Conservation (phyloP, 2,329 filamentous ascomycete species). For the Trichoderma semiorbis region DNA sequence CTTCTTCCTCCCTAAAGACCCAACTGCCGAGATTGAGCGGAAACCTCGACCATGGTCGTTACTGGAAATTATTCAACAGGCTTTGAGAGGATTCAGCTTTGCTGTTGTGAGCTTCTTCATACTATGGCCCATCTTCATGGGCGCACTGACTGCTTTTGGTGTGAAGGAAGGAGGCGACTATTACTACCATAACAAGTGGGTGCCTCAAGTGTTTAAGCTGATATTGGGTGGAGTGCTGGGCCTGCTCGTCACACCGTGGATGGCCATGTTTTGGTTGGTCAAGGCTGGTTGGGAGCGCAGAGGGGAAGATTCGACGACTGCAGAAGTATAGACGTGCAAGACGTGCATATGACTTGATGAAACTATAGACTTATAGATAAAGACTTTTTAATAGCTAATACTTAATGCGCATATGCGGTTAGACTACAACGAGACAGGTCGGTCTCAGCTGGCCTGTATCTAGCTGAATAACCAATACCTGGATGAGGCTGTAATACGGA, state of each 20-base stretch:
- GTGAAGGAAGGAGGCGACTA: neutral
- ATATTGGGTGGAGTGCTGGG: neutral
- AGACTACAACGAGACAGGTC: neutral
- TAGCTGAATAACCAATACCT: neutral
- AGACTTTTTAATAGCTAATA: neutral
- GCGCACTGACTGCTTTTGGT: neutral
- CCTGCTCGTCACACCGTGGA: neutral
- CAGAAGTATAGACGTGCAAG: neutral
- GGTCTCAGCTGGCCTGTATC: neutral
- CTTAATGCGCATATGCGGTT: neutral
- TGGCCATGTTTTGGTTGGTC: conserved; percentile 11
- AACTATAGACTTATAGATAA: neutral
- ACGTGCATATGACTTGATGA: neutral
- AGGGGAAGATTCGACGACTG: neutral
- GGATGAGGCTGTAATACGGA: neutral
- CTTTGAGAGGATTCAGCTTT: neutral
- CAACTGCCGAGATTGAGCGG: neutral
- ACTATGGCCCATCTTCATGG: conserved; percentile 7
- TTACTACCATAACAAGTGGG: conserved; percentile 1
- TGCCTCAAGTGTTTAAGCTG: neutral
- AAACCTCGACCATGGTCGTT: neutral
- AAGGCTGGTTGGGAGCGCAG: conserved; percentile 5
- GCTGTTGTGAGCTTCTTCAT: neutral
- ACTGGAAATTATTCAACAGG: neutral
- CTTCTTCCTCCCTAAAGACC: neutral